Conservation (phyloP, 345 rosid species). For the Pelargonium nanum region DNA sequence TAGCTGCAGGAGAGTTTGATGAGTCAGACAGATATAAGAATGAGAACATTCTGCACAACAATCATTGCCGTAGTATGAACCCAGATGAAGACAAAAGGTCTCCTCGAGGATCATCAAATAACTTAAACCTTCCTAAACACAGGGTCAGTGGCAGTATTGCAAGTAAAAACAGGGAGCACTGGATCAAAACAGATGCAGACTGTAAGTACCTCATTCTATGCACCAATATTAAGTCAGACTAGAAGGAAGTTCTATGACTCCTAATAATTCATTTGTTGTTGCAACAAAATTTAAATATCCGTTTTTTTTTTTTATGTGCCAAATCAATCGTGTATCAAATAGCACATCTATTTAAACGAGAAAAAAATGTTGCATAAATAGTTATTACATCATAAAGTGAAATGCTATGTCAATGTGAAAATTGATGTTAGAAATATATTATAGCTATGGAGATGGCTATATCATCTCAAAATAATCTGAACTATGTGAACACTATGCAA, state of each 20-base stretch:
- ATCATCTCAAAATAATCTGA: too few species aligned
- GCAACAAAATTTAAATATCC: too few species aligned
- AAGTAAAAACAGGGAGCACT: conserved; percentile 45
- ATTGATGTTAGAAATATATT: too few species aligned
- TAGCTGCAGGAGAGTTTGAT: conserved; percentile 18
- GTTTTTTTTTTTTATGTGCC: too few species aligned
- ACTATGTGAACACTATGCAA: too few species aligned
- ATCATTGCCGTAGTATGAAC: conserved; percentile 8
- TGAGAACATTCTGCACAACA: conserved; percentile 14
- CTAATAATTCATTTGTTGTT: not conserved
- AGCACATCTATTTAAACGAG: too few species aligned
- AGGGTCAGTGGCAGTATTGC: conserved; percentile 23
- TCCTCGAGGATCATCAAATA: conserved; percentile 20
- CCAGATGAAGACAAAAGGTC: conserved; percentile 22
- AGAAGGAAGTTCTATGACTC: too few species aligned
- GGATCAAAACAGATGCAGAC: conserved; percentile 90
- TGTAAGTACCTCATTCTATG: conserved; percentile 44
- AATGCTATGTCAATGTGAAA: too few species aligned
- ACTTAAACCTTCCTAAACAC: conserved; percentile 27
- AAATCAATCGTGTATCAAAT: too few species aligned
- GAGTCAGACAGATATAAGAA: conserved; percentile 14
- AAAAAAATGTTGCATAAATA: too few species aligned
- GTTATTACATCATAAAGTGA: too few species aligned
- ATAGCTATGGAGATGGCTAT: too few species aligned
- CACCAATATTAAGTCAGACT: not conserved